phyloP scores from a whole-genome alignment of 1,284 basidiomycete species.

The Mycena sp. region DNA sequence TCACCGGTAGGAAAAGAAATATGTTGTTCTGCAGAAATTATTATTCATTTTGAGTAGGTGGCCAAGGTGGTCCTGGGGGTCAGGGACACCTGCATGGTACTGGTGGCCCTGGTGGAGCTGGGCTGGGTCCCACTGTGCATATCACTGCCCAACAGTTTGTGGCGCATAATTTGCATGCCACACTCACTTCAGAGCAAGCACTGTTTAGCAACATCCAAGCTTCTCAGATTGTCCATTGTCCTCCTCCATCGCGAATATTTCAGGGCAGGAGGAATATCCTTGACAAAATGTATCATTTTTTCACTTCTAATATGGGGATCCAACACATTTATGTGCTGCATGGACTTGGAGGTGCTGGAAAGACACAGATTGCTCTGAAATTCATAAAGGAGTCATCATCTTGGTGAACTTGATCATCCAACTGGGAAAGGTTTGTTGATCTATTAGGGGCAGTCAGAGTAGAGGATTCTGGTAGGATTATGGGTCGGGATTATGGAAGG shows the following conservation, averaged over 20 bases:
- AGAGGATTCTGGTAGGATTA: too few species aligned
- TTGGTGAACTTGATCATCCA: not conserved
- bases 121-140: too few species aligned
- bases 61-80: too few species aligned
- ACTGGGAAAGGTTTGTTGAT: not conserved
- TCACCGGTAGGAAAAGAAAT: too few species aligned
- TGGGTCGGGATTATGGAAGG: too few species aligned
- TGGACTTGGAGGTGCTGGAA: constrained; percentile 1
- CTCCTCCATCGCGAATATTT: constrained; percentile 8
- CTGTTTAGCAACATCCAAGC: not conserved
- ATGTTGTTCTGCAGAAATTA: too few species aligned
- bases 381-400: not conserved
- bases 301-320: not conserved
- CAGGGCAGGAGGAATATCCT: not conserved
- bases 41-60: too few species aligned
- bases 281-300: not conserved
- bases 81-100: too few species aligned
- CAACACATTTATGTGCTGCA: not conserved
- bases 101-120: too few species aligned
- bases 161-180: not conserved
- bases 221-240: constrained; percentile 1
- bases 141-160: not conserved
- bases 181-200: not conserved
- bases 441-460: too few species aligned
- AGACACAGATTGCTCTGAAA: constrained; percentile 5